A percentile compares a stretch with the other conserved stretches of the same genome.
These are phyloP conservation scores for Colletotrichum somersetense DNA, from an alignment of 2,329 filamentous ascomycete genomes.

Conservation along the genomic window DNA sequence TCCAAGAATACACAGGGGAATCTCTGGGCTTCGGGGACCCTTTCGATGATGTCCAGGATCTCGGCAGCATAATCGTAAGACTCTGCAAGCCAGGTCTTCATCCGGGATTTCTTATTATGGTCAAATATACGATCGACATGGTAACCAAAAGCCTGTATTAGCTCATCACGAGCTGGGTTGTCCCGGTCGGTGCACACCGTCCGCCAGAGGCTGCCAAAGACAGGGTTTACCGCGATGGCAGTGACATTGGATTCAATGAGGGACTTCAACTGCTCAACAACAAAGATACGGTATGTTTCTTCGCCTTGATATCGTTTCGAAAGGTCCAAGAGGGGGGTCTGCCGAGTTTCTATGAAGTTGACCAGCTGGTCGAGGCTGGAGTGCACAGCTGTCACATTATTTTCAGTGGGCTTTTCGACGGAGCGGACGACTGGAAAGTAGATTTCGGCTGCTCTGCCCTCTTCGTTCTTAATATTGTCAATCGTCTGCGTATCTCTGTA, in stretches of 20 bases:
- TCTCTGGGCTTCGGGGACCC: constrained; percentile 52
- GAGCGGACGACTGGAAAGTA: constrained; percentile 20
- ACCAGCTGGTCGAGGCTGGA: constrained; percentile 46
- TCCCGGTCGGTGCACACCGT: constrained; percentile 61
- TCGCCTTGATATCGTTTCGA: constrained; percentile 57
- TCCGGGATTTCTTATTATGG: constrained; percentile 50
- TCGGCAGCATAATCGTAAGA: constrained; percentile 64
- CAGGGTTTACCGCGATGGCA: constrained; percentile 61
- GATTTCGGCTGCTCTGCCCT: not conserved
- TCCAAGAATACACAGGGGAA: constrained; percentile 65
- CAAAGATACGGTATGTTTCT: constrained; percentile 53
- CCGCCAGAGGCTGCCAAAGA: constrained; percentile 64
- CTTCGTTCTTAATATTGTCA: constrained; percentile 1
- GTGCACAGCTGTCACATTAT: constrained; percentile 40
- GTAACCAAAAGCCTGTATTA: constrained; percentile 57
- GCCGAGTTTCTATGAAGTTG: constrained; percentile 44
- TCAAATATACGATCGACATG: constrained; percentile 54
- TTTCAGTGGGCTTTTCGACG: not conserved
- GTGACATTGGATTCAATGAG: constrained; percentile 60
- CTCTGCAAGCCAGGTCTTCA: constrained; percentile 63
- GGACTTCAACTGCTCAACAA: constrained; percentile 53
- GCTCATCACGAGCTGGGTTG: constrained; percentile 55
- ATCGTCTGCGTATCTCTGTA: not conserved
- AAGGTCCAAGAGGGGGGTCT: constrained; percentile 50
- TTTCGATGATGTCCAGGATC: constrained; percentile 53